Evolutionary conservation across 2,329 filamentous ascomycete species (phyloP).

Genomic region (Paraphoma sp.): DNA sequence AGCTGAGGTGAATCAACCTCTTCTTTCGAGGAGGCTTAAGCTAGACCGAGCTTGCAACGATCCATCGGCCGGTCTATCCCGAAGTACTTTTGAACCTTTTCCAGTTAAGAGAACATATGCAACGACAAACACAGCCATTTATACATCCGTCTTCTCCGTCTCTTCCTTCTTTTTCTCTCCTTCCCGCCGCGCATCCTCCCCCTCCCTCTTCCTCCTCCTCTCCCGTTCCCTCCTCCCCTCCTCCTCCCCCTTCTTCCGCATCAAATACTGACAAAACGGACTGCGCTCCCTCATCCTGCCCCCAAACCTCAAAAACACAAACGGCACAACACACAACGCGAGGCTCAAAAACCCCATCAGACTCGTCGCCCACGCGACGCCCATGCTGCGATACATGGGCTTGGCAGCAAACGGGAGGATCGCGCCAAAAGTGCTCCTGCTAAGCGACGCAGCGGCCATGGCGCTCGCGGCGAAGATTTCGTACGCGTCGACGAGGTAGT

Average conservation of each 20-base stretch:
- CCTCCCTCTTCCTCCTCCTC: conserved; percentile 9
- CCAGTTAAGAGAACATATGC: too few relatives aligned
- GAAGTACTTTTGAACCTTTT: too few relatives aligned
- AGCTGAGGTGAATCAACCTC: too few relatives aligned
- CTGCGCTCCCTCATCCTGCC: conserved; percentile 62
- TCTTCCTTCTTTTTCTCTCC: conserved; percentile 16
- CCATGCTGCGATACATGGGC: conserved; percentile 70
- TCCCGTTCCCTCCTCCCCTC: conserved; percentile 27
- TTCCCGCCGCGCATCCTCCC: too few relatives aligned
- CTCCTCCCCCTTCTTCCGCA: conserved; percentile 44
- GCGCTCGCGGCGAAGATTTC: conserved; percentile 77
- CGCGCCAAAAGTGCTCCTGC: conserved; percentile 79
- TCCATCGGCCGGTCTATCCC: too few relatives aligned
- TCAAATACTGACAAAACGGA: conserved; percentile 68
- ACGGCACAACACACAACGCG: conserved; percentile 62
- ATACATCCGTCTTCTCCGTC: background rate
- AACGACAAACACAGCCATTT: too few relatives aligned
- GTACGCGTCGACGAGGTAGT: conserved; percentile 72
- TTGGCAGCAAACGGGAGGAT: conserved; percentile 55
- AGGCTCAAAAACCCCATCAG: conserved; percentile 58
- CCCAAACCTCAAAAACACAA: conserved; percentile 64
- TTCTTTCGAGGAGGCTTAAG: too few relatives aligned
- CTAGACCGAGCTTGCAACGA: too few relatives aligned
- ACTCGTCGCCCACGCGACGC: conserved; percentile 70
- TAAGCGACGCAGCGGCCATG: conserved; percentile 81